These are phyloP conservation scores for Phytophthora constricta DNA, from an alignment of 352 stramenopile species.

Conservation along the genomic window DNA sequence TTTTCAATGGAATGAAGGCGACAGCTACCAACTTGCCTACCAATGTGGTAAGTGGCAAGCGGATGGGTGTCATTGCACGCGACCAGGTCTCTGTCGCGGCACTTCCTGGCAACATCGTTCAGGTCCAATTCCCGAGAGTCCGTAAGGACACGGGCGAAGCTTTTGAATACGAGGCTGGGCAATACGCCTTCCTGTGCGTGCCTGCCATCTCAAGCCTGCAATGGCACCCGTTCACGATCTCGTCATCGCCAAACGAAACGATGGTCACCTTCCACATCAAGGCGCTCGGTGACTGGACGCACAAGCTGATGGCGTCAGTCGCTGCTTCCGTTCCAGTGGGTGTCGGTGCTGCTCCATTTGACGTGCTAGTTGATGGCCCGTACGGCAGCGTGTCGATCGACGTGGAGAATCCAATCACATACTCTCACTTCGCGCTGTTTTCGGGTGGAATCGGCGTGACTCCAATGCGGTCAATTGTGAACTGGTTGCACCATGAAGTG, in stretches of 20 bases:
- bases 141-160: constrained; percentile 29
- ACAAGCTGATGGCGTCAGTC: constrained; percentile 30
- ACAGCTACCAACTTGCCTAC: no score
- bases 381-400: constrained; percentile 38
- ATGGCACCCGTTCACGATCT: constrained; percentile 89
- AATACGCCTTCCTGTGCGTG: constrained; percentile 46
- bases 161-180: constrained; percentile 39
- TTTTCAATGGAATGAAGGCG: no score
- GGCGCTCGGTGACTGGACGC: constrained; percentile 59
- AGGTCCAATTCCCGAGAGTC: constrained; percentile 25
- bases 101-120: background rate
- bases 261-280: constrained; percentile 66
- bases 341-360: constrained; percentile 8
- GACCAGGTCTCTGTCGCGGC: background rate
- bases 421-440: constrained; percentile 19
- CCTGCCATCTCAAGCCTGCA: constrained; percentile 54
- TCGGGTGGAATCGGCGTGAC: constrained; percentile 21
- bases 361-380: constrained; percentile 48
- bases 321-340: background rate
- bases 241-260: constrained; percentile 61
- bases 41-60: no score
- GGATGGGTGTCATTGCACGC: background rate
- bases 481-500: constrained; percentile 28
- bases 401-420: constrained; percentile 4
- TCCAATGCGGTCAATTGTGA: constrained; percentile 20